Evolutionary conservation across 108 stramenopile genomes (phyloP), one percentile per base, ranked within the genome.

Genomic region (Pseudonitzschia delicatissima): DNA sequence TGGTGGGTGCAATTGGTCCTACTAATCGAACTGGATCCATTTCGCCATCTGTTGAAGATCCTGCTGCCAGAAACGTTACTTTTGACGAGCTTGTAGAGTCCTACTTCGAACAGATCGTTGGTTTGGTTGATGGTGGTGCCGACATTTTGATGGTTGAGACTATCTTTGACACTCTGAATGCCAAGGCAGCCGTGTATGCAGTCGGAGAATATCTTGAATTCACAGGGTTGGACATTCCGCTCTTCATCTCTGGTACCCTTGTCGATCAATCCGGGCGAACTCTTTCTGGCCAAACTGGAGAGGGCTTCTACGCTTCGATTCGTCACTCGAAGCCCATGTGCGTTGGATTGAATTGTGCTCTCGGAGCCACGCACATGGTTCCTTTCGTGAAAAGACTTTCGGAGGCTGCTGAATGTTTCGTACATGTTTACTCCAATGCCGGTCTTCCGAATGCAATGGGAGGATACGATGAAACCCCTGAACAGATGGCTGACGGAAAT

Each of bases 361-460:
- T 99, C 35, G 98, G 98, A 17, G 98, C 98, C 17, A 66, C 83
- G 66, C 97, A 97, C 79, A 99, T 99, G 98, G 66, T 64, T 35
- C 98, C 98, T 6, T 99, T 99, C 71, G 83, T 99, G 47, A 86
- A 96, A 79, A 88, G 92, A 47, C 83, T 99, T 57, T 67, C 90
- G 57, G 84, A 91, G 52, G 76, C 71, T 68, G 97, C 88, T 12
- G 98, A 99, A 78, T 97, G 96, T 80, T 99, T 95, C 66, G 82
- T 99, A 49, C 96, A 96, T 69, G 96, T 96, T 27, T 99, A 99
- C 83, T 92, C 96, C 36, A 99, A 99, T 75, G 98, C 98, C 34
- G 98, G 98, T 58, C 88, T 99, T 55, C 98, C 98, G 8, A 99
- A 99, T 77, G 96, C 96, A 36, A 99, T 99, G 98, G 98, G 97